Evolutionary conservation across 73 alveolate species (phyloP).

Genomic region (Durusdinium trenchii): DNA sequence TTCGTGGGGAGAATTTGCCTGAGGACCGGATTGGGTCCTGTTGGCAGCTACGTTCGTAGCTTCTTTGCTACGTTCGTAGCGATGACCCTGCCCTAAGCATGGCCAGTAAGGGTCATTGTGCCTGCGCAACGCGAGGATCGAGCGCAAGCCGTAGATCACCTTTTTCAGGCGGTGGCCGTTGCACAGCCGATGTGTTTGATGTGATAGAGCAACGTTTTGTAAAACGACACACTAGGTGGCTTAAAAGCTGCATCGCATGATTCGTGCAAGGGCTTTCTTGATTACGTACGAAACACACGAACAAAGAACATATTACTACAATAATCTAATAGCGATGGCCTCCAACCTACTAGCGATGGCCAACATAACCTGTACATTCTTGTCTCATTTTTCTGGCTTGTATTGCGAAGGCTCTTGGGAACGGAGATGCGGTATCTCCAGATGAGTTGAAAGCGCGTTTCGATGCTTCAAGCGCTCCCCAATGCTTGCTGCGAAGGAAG

Average conservation of each 20-base stretch:
- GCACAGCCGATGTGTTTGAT: background rate
- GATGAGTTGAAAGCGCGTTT: slow-evolving; percentile 28
- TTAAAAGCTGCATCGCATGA: no score
- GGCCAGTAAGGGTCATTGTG: no score
- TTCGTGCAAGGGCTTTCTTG: no score
- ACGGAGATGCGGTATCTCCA: slow-evolving; percentile 26
- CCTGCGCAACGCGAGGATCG: slow-evolving; percentile 44
- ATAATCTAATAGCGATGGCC: background rate
- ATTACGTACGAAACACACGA: no score
- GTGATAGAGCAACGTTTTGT: background rate
- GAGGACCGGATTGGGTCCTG: background rate
- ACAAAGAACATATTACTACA: background rate
- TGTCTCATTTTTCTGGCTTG: background rate
- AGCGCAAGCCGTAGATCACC: slow-evolving; percentile 4
- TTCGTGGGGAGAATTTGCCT: slow-evolving; percentile 9
- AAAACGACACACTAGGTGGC: no score
- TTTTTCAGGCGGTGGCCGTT: slow-evolving; percentile 7
- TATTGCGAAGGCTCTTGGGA: slow-evolving; percentile 24
- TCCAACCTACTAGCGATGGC: background rate
- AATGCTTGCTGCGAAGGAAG: slow-evolving; percentile 79
- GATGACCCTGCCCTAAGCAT: background rate
- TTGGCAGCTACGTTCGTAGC: background rate
- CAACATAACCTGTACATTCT: background rate
- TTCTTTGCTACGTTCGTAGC: background rate
- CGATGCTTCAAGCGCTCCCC: slow-evolving; percentile 85